Evolutionary conservation across 164 flowering plant genomes (phyloP).

Genomic region (Chloranthus sessilifolius): DNA sequence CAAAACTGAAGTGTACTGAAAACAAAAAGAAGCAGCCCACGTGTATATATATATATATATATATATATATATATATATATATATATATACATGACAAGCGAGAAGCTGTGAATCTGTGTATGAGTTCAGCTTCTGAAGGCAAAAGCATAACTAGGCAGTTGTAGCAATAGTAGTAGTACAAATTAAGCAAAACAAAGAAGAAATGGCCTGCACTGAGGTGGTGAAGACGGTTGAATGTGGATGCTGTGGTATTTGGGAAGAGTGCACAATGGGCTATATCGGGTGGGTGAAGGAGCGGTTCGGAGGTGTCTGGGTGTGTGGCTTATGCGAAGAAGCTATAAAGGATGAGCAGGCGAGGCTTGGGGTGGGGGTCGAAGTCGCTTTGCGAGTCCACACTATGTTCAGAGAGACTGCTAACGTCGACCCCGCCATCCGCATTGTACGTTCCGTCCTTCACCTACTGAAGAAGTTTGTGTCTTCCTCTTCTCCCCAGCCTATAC

Average conservation of each 20-base stretch:
- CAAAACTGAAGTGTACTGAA: too few relatives aligned
- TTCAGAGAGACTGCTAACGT: slow-evolving; percentile 9
- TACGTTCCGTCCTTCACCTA: slow-evolving; percentile 13
- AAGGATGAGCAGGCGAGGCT: slow-evolving; percentile 24
- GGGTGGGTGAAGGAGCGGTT: slow-evolving; percentile 19
- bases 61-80: too few relatives aligned
- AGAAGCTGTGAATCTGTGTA: too few relatives aligned
- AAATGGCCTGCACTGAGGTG: slow-evolving; percentile 10
- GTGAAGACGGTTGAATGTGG: slow-evolving; percentile 19
- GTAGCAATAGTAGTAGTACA: background rate
- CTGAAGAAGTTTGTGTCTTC: slow-evolving; percentile 20
- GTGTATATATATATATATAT: too few relatives aligned
- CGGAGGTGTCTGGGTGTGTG: slow-evolving; percentile 22
- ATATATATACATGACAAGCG: too few relatives aligned
- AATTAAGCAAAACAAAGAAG: background rate
- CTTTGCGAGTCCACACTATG: slow-evolving; percentile 14
- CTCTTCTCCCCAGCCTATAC: slow-evolving; percentile 5
- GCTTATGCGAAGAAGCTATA: slow-evolving; percentile 24
- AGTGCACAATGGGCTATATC: slow-evolving; percentile 21
- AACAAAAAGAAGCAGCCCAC: too few relatives aligned
- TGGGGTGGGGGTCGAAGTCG: slow-evolving; percentile 18
- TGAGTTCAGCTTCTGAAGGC: too few relatives aligned
- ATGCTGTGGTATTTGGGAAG: slow-evolving; percentile 25
- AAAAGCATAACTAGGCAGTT: too few relatives aligned
- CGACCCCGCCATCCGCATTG: slow-evolving; percentile 12